Evolutionary conservation across 2,329 filamentous ascomycete genomes (phyloP).

Genomic region (Corinectria fuckeliana): DNA sequence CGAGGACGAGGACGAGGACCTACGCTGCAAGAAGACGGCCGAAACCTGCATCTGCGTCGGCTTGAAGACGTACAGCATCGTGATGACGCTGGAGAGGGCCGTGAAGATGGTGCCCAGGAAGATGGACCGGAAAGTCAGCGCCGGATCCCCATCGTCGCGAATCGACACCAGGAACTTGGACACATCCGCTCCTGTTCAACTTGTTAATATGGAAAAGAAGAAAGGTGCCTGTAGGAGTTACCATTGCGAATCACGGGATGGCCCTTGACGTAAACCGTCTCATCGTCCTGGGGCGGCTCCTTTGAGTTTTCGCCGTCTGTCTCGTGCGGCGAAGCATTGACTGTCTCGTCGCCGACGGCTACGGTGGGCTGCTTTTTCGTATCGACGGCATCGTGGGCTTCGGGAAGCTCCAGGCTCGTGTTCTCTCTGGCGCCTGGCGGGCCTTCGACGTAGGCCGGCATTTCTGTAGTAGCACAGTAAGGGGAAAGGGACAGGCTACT

Average conservation of each 20-base stretch:
- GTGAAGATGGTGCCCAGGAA: constrained; percentile 21
- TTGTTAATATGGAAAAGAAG: neutral
- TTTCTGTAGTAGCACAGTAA: neutral
- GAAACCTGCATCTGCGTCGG: neutral
- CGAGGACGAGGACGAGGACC: neutral
- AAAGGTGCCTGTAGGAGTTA: neutral
- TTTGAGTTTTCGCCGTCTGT: neutral
- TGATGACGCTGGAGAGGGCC: constrained; percentile 28
- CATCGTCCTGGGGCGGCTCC: neutral
- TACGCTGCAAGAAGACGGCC: neutral
- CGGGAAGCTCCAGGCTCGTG: neutral
- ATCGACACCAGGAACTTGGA: constrained; percentile 29
- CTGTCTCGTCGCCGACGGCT: neutral
- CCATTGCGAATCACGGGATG: neutral
- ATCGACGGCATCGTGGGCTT: neutral
- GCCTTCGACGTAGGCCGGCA: neutral
- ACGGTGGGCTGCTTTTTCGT: neutral
- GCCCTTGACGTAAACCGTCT: neutral
- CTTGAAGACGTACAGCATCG: constrained; percentile 18
- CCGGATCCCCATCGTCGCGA: constrained; percentile 28
- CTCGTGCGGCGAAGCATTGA: neutral
- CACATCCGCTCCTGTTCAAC: constrained; percentile 17
- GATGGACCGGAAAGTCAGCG: constrained; percentile 30
- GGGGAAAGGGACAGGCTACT: neutral
- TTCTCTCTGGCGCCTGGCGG: neutral